These are phyloP conservation scores for Ophiocordyceps camponoti-saundersi DNA, from an alignment of 2,329 filamentous ascomycete genomes.

Conservation along the genomic window DNA sequence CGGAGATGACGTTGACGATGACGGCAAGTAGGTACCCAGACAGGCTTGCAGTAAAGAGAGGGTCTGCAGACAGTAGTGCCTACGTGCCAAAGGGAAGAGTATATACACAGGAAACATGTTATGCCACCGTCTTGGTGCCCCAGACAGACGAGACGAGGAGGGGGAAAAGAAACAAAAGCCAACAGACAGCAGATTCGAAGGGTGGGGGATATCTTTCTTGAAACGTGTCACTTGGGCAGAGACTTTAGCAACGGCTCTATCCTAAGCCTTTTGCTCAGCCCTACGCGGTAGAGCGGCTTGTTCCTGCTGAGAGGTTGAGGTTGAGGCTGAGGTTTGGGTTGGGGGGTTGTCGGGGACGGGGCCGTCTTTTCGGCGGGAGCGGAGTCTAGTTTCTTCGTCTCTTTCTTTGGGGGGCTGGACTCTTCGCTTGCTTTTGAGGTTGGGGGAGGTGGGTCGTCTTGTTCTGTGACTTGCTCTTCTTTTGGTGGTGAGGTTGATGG, in stretches of 20 bases:
- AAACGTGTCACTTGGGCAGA: conserved; percentile 19
- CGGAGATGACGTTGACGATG: too few relatives aligned
- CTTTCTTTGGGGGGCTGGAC: background rate
- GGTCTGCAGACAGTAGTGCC: too few relatives aligned
- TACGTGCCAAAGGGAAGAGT: too few relatives aligned
- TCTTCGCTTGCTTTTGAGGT: background rate
- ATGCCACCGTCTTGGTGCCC: too few relatives aligned
- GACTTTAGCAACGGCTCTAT: conserved; percentile 35
- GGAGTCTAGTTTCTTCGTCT: background rate
- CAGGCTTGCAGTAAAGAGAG: too few relatives aligned
- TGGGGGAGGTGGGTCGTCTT: background rate
- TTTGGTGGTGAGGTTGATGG: too few relatives aligned
- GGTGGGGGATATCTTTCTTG: background rate
- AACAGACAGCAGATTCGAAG: background rate
- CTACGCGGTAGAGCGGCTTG: conserved; percentile 28
- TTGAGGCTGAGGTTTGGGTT: background rate
- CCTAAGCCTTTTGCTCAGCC: conserved; percentile 30
- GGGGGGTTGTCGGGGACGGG: too few relatives aligned
- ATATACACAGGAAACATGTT: too few relatives aligned
- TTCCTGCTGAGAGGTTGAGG: background rate
- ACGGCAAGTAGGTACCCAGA: too few relatives aligned
- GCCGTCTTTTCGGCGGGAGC: background rate
- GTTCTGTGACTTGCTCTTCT: background rate
- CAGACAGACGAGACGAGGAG: background rate
- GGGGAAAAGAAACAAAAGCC: background rate